These are phyloP conservation scores for Grifola frondosa DNA, from an alignment of 1,284 basidiomycete genomes.

Conservation along the genomic window DNA sequence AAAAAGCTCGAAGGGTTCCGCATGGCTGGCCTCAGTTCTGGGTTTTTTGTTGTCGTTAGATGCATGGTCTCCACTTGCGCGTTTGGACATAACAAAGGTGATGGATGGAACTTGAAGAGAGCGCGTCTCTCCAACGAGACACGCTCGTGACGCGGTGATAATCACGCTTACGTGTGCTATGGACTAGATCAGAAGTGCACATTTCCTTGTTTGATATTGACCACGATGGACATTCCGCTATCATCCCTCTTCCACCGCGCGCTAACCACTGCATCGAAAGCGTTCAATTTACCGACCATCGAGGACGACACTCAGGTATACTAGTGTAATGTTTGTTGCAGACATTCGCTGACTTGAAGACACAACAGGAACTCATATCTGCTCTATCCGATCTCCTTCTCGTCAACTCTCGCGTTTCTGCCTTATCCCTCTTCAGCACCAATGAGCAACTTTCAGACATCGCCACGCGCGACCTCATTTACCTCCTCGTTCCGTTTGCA, in stretches of 20 bases:
- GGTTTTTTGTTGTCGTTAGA: too few species aligned
- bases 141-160: too few species aligned
- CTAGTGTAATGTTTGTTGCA: not conserved
- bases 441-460: conserved; percentile 89
- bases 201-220: not conserved
- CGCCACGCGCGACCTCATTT: conserved; percentile 76
- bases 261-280: conserved; percentile 43
- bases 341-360: conserved; percentile 5
- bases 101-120: too few species aligned
- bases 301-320: conserved; percentile 51
- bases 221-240: conserved; percentile 34
- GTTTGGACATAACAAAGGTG: too few species aligned
- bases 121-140: too few species aligned
- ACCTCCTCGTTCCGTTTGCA: conserved; percentile 77
- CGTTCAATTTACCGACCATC: conserved; percentile 45
- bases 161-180: too few species aligned
- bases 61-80: too few species aligned
- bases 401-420: conserved; percentile 49
- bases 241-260: conserved; percentile 44
- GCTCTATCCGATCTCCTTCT: conserved; percentile 52
- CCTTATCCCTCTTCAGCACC: conserved; percentile 77
- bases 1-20: not conserved
- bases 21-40: not conserved
- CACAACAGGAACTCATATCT: conserved; percentile 55
- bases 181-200: too few species aligned